Base-by-base conservation (phyloP, 1,284 basidiomycete genomes). In the Cystobasidium pallidum region DNA sequence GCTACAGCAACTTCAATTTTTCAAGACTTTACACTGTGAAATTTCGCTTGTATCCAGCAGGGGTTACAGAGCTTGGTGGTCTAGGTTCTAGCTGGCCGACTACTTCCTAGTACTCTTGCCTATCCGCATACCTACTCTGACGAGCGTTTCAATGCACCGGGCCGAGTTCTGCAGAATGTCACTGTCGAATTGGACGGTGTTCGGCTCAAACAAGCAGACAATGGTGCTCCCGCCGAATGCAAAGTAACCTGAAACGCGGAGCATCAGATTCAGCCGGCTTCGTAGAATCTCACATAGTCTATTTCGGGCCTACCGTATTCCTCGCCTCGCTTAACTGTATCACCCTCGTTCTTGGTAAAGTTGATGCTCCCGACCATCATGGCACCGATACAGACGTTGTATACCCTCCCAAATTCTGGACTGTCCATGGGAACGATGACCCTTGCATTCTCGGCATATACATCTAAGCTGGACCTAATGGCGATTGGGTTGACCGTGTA, bases 191-290 rank as follows among this genome's bases (percentile, higher is more conserved):
- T 88, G 83, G 7, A 96, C 86, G 0, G 82, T 85, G 10, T 89
- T 91, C 77, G 87, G 89, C 82, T 94, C 91, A 76, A 95, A 92
- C 24, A 95, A 80, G 59, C 91, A 82, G 24, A 96, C 91, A 74
- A 95, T 89, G 2, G 93, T 96, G 26, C 89, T 92, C 0, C 94
- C 93, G 64, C 92, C 93, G 78, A 94, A 95, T 0, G 91, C 91
- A 78, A 95, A 95, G 81, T 92, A 95, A 0, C 94, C 65, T 58
- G 45, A 26, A 17, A 49, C 17, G 3, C 45, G 10, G 26, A 21
- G 26, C 19, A n/a, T 51, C 62, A 64, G 62, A 19, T 26, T 7
- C 4, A 21, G 10, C n/a, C 24, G 28, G 7, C 52, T 15, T 32
- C 4, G n/a, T 13, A 21, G 3, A 13, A 17, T 2, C 28, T 61